These are phyloP conservation scores for Coniochaeta ligniaria DNA, from an alignment of 2,329 filamentous ascomycete species.

Conservation along the genomic window DNA sequence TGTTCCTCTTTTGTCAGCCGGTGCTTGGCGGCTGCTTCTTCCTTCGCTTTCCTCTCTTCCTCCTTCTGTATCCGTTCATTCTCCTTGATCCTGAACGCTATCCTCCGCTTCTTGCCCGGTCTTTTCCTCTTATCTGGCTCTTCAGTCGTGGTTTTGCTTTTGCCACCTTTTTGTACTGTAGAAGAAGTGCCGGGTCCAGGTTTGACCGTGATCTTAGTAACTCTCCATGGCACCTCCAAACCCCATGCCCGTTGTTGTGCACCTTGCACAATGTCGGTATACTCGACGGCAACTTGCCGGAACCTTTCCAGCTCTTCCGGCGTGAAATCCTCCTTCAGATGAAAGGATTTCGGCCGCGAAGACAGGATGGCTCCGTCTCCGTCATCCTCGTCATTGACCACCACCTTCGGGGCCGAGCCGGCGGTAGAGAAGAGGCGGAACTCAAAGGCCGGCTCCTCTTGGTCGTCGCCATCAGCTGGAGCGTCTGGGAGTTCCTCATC, in stretches of 20 bases:
- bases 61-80: constrained; percentile 28
- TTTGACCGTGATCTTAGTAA: constrained; percentile 34
- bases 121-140: constrained; percentile 31
- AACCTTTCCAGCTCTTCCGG: constrained; percentile 30
- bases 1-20: constrained; percentile 45
- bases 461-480: constrained; percentile 18
- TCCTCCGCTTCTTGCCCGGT: constrained; percentile 52
- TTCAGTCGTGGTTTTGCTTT: constrained; percentile 6
- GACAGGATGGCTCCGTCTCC: constrained; percentile 30
- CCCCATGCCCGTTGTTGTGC: constrained; percentile 45
- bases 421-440: constrained; percentile 51
- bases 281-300: constrained; percentile 38
- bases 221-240: constrained; percentile 53
- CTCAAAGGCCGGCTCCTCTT: constrained; percentile 33
- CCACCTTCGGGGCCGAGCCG: constrained; percentile 30
- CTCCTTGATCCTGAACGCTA: constrained; percentile 39
- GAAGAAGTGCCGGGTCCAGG: not conserved
- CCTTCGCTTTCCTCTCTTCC: constrained; percentile 25
- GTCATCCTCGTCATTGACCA: constrained; percentile 34
- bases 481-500: constrained; percentile 17
- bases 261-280: constrained; percentile 39
- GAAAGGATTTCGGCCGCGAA: constrained; percentile 38
- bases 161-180: not conserved
- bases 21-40: constrained; percentile 29
- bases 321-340: constrained; percentile 34